Percentiles rank a stretch among this genome's conserved stretches.
Conservation (phyloP, 768 basidiomycete species). For the Russula abietina region DNA sequence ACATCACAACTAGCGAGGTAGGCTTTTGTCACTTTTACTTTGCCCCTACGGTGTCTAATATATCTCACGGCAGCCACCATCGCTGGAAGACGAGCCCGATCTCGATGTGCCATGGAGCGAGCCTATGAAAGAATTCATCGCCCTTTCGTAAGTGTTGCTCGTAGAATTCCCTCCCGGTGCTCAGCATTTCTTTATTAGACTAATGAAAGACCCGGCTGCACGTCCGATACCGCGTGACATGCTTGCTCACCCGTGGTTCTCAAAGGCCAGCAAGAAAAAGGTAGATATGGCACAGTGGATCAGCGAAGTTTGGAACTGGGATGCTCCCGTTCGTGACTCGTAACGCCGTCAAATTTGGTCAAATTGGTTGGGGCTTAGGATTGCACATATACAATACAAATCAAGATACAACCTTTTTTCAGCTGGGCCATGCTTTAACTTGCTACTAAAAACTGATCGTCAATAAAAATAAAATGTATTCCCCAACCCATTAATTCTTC, state of each 20-base stretch:
- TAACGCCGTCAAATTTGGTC: neutral
- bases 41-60: neutral
- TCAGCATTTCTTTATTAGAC: conserved; percentile 34
- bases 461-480: neutral
- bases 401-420: neutral
- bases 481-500: neutral
- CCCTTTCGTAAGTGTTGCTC: conserved; percentile 53
- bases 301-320: conserved; percentile 68
- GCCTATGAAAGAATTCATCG: conserved; percentile 82
- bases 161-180: neutral
- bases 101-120: conserved; percentile 50
- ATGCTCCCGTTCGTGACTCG: conserved; percentile 1
- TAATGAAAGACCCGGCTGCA: conserved; percentile 53
- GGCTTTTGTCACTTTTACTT: conserved; percentile 14
- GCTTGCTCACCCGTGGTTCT: conserved; percentile 74
- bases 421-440: neutral
- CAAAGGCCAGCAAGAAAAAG: conserved; percentile 60
- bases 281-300: conserved; percentile 84
- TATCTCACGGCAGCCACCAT: conserved; percentile 48
- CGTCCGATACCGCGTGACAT: conserved; percentile 76
- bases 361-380: neutral
- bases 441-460: neutral
- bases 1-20: conserved; percentile 69
- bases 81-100: conserved; percentile 59
- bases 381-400: neutral